These are phyloP conservation scores for Peronospora farinosa DNA, from an alignment of 352 stramenopile genomes.

Conservation along the genomic window DNA sequence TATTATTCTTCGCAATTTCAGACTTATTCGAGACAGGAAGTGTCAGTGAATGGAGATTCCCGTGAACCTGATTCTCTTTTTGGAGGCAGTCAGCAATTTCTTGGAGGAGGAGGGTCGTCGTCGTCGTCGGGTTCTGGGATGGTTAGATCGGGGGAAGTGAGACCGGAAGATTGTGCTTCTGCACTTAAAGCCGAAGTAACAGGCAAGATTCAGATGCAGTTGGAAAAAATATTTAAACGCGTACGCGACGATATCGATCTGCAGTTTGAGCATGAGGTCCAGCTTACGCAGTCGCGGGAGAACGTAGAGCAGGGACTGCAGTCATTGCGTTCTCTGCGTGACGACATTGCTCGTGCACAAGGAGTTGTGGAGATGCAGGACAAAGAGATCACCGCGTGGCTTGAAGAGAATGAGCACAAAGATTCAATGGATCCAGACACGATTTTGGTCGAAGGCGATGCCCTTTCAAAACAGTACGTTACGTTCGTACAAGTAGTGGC, in stretches of 20 bases:
- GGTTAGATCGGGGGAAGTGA: slow-evolving; percentile 10
- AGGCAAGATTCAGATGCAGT: slow-evolving; percentile 68
- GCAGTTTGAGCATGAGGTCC: slow-evolving; percentile 82
- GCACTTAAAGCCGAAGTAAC: slow-evolving; percentile 67
- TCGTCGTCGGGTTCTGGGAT: slow-evolving; percentile 18
- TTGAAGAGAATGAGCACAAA: slow-evolving; percentile 75
- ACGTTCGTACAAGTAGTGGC: neutral
- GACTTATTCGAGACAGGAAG: slow-evolving; percentile 19
- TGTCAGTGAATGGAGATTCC: slow-evolving; percentile 8
- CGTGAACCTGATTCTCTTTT: slow-evolving; percentile 41
- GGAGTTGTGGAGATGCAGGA: slow-evolving; percentile 53
- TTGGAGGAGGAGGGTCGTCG: slow-evolving; percentile 7
- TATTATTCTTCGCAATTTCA: slow-evolving; percentile 32
- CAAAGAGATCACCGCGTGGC: slow-evolving; percentile 51
- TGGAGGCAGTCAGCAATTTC: slow-evolving; percentile 25
- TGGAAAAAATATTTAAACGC: slow-evolving; percentile 75
- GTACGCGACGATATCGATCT: slow-evolving; percentile 81
- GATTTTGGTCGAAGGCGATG: slow-evolving; percentile 72
- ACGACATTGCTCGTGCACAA: slow-evolving; percentile 53
- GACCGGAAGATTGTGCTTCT: slow-evolving; percentile 39
- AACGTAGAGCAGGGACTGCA: slow-evolving; percentile 71
- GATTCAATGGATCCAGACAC: slow-evolving; percentile 70
- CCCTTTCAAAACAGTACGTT: slow-evolving; percentile 77
- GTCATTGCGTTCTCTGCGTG: slow-evolving; percentile 62
- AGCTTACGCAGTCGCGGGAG: slow-evolving; percentile 72